phyloP scores from a whole-genome alignment of 257 asterid genomes.

The Solanum chaucha region DNA sequence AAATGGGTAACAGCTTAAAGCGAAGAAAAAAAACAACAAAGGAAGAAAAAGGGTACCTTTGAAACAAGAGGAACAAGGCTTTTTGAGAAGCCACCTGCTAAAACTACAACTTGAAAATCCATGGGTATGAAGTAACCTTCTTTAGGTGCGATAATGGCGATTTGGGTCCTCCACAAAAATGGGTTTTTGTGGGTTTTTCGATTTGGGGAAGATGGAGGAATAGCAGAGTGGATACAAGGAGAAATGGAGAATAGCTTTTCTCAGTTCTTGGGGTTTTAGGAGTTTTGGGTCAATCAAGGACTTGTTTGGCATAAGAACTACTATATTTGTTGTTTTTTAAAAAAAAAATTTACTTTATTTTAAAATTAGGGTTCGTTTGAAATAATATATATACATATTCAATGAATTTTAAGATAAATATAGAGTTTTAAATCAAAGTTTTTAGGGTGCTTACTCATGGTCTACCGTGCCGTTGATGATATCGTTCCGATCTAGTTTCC shows the following conservation, averaged over 20 bases:
- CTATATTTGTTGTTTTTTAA: background rate
- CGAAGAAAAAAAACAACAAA: background rate
- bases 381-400: background rate
- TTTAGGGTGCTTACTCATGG: too few species aligned
- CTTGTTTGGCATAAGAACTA: background rate
- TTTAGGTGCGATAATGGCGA: background rate
- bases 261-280: background rate
- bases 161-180: background rate
- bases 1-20: background rate
- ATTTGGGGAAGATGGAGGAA: background rate
- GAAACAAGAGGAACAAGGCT: slow-evolving; percentile 82
- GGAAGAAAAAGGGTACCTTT: slow-evolving; percentile 26
- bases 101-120: slow-evolving; percentile 93
- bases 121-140: slow-evolving; percentile 3
- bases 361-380: background rate
- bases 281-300: background rate
- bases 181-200: background rate
- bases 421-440: too few species aligned
- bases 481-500: too few species aligned
- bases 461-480: too few species aligned
- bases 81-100: slow-evolving; percentile 89
- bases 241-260: background rate
- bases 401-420: background rate
- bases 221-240: background rate
- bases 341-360: too few species aligned